Base-by-base conservation (phyloP, 176 grass and related monocot species). In the Cenchrus americanus region DNA sequence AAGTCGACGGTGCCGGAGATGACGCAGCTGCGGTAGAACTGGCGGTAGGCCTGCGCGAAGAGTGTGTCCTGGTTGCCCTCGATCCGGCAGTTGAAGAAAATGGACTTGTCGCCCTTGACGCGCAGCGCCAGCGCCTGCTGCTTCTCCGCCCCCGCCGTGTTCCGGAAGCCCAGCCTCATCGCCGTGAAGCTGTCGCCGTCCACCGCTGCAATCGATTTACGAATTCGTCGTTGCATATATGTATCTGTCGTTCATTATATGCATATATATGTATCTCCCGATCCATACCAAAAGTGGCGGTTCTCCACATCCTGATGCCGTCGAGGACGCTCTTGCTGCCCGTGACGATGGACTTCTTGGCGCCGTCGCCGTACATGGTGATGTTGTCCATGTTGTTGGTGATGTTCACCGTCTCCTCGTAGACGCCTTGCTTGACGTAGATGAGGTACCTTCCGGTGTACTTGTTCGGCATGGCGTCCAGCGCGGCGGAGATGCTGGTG, bases 11-110 rank as follows among this genome's bases (percentile, higher is more conserved):
- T 93, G 87, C 93, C 96, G 48, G 91, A 66, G 88, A 98, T 92
- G 76, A 92, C 43, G 89, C 96, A 96, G 65, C 92, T 87, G 8
- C 96, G 91, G 74, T 95, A 98, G 86, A 89, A 98, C 83, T 98
- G 93, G 0, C 89, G 93, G 76, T 98, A 89, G 14, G 87, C 89
- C 71, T 98, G 96, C 34, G 93, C 87, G 84, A 92, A 93, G 43
- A 98, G 87, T 40, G 91, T 98, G 89, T 93, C 91, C 82, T 98
- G 93, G 91, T 96, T 86, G 30, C 89, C 96, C 72, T 94, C 96
- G 85, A 98, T 87, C 52, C 85, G 76, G 85, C 96, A 95, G 83
- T 92, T 89, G 48, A 93, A 80, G 90, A 98, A 95, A 85, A 95
- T 82, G 67, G 72, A 55, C 74, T 79, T 63, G 83, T 98, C 96